phyloP scores from a whole-genome alignment of 2,329 filamentous ascomycete genomes.

The Berkeleyomyces rouxiae region DNA sequence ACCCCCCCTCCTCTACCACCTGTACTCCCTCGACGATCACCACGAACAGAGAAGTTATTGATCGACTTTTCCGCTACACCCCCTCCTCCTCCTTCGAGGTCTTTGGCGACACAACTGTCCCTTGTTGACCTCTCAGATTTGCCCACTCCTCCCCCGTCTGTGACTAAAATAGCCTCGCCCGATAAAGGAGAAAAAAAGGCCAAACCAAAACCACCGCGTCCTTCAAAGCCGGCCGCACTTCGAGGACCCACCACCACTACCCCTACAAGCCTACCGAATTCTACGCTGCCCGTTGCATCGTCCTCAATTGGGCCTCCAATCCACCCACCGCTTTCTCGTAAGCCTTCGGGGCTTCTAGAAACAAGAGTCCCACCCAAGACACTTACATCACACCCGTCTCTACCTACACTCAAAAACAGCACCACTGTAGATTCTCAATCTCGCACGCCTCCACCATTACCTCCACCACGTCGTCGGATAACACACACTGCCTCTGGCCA shows the following conservation, averaged over 20 bases:
- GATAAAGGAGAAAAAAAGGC: constrained; percentile 17
- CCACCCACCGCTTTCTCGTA: neutral
- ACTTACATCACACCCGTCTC: neutral
- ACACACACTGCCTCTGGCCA: constrained; percentile 2
- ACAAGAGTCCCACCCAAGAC: neutral
- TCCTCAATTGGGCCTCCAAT: neutral
- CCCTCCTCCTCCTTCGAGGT: neutral
- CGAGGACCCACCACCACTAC: constrained; percentile 22
- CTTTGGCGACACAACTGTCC: neutral
- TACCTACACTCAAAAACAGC: neutral
- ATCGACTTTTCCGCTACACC: constrained; percentile 40
- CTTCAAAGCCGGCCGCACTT: constrained; percentile 40
- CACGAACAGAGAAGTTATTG: constrained; percentile 33
- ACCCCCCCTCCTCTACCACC: constrained; percentile 2
- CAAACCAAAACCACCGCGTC: constrained; percentile 33
- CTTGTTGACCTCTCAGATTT: neutral
- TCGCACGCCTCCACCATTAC: constrained; percentile 22
- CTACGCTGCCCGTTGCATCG: neutral
- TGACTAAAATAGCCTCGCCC: neutral
- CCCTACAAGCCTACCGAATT: neutral
- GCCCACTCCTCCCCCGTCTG: neutral
- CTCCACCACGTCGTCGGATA: constrained; percentile 21
- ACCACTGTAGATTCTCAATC: constrained; percentile 14
- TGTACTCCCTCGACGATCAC: constrained; percentile 17
- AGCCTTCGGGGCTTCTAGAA: neutral